These are phyloP conservation scores for Mentha longifolia DNA, from an alignment of 257 asterid genomes.

Conservation along the genomic window DNA sequence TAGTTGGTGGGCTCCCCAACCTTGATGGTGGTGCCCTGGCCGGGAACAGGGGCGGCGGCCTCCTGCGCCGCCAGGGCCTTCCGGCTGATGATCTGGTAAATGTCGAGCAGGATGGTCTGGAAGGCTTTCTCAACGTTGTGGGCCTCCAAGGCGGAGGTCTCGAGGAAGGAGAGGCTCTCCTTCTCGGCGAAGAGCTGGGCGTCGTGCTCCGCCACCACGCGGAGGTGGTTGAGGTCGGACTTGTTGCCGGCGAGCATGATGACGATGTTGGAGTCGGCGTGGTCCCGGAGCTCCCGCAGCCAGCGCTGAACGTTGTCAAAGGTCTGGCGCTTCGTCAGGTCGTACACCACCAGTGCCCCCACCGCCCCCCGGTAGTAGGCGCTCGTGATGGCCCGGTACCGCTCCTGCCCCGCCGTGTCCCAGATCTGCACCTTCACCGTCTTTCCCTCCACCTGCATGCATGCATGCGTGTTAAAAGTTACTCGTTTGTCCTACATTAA, in stretches of 20 bases:
- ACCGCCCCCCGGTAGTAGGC: slow-evolving; percentile 60
- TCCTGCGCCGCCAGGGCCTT: slow-evolving; percentile 53
- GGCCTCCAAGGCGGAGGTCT: slow-evolving; percentile 54
- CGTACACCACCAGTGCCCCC: slow-evolving; percentile 52
- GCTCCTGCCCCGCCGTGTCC: slow-evolving; percentile 61
- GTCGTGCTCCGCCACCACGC: slow-evolving; percentile 45
- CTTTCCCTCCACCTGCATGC: slow-evolving; percentile 46
- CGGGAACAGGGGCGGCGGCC: slow-evolving; percentile 38
- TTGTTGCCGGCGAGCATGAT: slow-evolving; percentile 55
- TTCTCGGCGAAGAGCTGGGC: slow-evolving; percentile 47
- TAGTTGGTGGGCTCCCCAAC: slow-evolving; percentile 36
- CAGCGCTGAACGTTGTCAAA: slow-evolving; percentile 54
- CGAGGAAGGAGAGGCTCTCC: slow-evolving; percentile 53
- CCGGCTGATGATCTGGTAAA: slow-evolving; percentile 50
- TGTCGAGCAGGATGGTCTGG: slow-evolving; percentile 49
- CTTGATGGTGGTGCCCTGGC: slow-evolving; percentile 52
- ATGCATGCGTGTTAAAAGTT: not conserved
- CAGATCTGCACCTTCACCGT: slow-evolving; percentile 57
- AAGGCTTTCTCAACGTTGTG: slow-evolving; percentile 51
- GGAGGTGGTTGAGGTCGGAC: slow-evolving; percentile 50
- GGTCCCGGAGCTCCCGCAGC: slow-evolving; percentile 48
- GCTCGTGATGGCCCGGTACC: slow-evolving; percentile 56
- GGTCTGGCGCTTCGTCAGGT: slow-evolving; percentile 47
- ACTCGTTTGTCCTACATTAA: too few relatives aligned
- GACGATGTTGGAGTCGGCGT: slow-evolving; percentile 52